Conservation (phyloP, 73 alveolate genomes). For the Uronychia binucleata region DNA sequence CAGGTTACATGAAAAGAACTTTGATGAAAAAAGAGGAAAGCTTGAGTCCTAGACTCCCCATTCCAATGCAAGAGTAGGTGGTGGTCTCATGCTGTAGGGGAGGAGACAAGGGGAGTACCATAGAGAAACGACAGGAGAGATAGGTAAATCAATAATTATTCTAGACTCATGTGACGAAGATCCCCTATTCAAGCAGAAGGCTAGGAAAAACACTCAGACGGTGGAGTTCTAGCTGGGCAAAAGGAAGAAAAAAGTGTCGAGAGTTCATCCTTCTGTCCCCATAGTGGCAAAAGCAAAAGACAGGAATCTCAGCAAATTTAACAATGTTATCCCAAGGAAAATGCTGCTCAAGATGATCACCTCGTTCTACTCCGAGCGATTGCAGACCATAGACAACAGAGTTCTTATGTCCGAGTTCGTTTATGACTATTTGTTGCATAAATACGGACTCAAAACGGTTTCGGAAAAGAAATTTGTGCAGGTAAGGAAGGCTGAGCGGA, state of each 20-base stretch:
- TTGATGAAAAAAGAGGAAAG: no score
- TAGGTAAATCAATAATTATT: neutral
- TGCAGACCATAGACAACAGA: neutral
- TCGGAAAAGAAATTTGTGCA: conserved; percentile 10
- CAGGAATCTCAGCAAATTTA: neutral
- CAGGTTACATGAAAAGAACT: no score
- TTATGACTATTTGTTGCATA: conserved; percentile 14
- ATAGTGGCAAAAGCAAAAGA: neutral
- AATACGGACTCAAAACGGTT: conserved; percentile 18
- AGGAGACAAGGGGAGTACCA: no score
- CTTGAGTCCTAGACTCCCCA: no score
- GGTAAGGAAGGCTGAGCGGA: neutral
- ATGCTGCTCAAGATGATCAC: neutral
- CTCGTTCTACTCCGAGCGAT: neutral
- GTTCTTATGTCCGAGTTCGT: conserved; percentile 3
- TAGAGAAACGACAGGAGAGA: neutral
- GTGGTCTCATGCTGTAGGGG: no score
- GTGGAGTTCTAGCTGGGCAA: neutral
- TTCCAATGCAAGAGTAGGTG: no score
- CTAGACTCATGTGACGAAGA: neutral
- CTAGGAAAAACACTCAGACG: neutral
- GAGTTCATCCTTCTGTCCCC: neutral
- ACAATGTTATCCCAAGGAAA: neutral
- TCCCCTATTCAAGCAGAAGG: neutral
- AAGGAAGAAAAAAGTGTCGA: neutral